These are phyloP conservation scores for Russula lepida DNA, from an alignment of 768 basidiomycete genomes.

Conservation along the genomic window DNA sequence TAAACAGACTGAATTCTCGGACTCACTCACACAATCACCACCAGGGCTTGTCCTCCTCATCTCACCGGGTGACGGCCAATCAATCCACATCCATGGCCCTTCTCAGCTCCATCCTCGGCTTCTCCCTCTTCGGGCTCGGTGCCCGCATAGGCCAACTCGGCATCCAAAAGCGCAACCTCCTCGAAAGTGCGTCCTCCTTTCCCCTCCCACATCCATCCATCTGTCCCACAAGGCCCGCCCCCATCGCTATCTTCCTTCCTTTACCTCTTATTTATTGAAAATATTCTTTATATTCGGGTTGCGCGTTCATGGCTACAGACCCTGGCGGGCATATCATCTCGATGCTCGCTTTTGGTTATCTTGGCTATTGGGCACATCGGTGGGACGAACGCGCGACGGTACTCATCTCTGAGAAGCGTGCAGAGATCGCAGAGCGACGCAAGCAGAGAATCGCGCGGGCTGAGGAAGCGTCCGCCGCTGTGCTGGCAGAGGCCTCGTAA, in stretches of 20 bases:
- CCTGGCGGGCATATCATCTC: constrained; percentile 61
- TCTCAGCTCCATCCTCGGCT: constrained; percentile 63
- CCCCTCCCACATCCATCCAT: neutral
- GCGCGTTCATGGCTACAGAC: constrained; percentile 38
- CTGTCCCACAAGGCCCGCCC: neutral
- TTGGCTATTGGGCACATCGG: constrained; percentile 65
- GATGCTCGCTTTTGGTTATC: constrained; percentile 60
- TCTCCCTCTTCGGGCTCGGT: constrained; percentile 75
- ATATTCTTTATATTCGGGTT: neutral
- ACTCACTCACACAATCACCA: neutral
- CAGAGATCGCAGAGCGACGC: constrained; percentile 47
- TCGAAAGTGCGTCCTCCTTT: constrained; percentile 54
- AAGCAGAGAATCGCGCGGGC: constrained; percentile 28
- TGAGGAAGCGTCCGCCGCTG: constrained; percentile 24
- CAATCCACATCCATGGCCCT: constrained; percentile 43
- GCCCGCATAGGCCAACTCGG: constrained; percentile 81
- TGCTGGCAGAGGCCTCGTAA: constrained; percentile 10
- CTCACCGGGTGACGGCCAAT: neutral
- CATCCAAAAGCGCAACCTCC: constrained; percentile 71
- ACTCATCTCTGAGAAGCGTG: constrained; percentile 55
- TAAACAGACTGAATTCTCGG: neutral
- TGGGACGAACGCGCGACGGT: constrained; percentile 58
- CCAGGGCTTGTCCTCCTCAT: neutral
- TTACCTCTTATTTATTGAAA: no score
- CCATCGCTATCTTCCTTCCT: neutral